Base-by-base conservation (phyloP, 495 filamentous ascomycete species). In the Podospora australis region DNA sequence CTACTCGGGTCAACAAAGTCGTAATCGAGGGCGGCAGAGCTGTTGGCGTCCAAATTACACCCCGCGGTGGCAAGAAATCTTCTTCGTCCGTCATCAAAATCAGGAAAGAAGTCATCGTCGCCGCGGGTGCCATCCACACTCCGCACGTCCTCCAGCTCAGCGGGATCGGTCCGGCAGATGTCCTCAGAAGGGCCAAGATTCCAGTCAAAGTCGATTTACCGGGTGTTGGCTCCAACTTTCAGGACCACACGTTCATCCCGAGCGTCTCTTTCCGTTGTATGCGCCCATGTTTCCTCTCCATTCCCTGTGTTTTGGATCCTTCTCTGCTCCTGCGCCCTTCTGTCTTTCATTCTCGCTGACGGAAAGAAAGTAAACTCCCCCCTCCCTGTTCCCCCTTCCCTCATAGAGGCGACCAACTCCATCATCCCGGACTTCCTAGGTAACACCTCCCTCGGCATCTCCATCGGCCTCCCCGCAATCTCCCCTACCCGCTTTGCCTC, bases 191-290 rank as follows among this genome's bases (percentile, higher is more conserved):
- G 6, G 62, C 66, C 23, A 56, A 60, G 3, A 71, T 81, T 20
- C 50, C 60, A 0, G 48, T 72, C 2, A 48, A 68, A 3, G 49
- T 71, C 3, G 64, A 80, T 45, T 53, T 75, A 1, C 70, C 76
- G 0, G 68, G 73, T 13, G 78, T 81, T n/a, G 78, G 78, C 10
- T 65, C 69, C 38, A 78, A 80, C 47, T 71, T 78, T 48, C 78
- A 81, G 44, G 78, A 80, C 46, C 75, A 79, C 44, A 55, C 65
- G 6, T 63, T 66, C 50, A 38, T 63, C 17, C 54, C 55, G 29
- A 58, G 43, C 1, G 40, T 43, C 28, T 42, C 44, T 19, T 53
- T 64, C 23, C 35, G 54, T 16, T 52, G 59, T 63, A 43, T 46
- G 60, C 52, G 40, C 28, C 19, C n/a, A n/a, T n/a, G n/a, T n/a